Percentiles rank a stretch among this genome's conserved stretches.
Conservation (phyloP, 2,329 filamentous ascomycete species). For the Claviceps sp. region DNA sequence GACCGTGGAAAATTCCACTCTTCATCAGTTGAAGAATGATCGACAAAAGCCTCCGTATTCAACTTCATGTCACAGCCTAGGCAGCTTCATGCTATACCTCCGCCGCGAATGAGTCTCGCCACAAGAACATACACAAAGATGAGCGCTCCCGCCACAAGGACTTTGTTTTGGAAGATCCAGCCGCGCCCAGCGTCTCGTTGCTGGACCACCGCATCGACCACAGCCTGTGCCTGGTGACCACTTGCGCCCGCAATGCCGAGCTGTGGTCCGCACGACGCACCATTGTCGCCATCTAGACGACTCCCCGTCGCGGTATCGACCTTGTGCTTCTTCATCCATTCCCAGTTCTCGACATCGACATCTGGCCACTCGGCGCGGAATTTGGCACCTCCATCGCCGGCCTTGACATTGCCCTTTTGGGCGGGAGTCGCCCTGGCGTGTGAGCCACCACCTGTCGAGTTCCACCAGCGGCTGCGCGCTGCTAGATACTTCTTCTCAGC, state of each 20-base stretch:
- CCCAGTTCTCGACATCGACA: conserved; percentile 76
- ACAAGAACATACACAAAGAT: conserved; percentile 77
- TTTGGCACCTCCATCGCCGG: conserved; percentile 82
- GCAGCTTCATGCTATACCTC: conserved; percentile 12
- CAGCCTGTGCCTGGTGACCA: conserved; percentile 49
- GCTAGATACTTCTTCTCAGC: conserved; percentile 69
- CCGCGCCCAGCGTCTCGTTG: conserved; percentile 68
- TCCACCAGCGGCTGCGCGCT: conserved; percentile 81
- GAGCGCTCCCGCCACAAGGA: conserved; percentile 53
- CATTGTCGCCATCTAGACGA: conserved; percentile 33
- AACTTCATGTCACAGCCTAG: no score
- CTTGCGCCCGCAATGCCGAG: conserved; percentile 47
- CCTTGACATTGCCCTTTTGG: conserved; percentile 69
- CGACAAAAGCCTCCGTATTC: no score
- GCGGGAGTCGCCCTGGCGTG: conserved; percentile 39
- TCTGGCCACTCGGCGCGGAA: conserved; percentile 87
- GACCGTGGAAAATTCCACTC: no score
- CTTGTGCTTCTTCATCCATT: conserved; percentile 74
- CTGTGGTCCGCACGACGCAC: conserved; percentile 37
- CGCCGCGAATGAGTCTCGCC: conserved; percentile 54
- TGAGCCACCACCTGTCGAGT: conserved; percentile 79
- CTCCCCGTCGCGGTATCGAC: conserved; percentile 68
- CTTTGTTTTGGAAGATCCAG: conserved; percentile 71
- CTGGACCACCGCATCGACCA: conserved; percentile 67
- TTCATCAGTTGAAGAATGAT: no score